These are phyloP conservation scores for Bacidia gigantensis DNA, from an alignment of 495 filamentous ascomycete species.

Conservation along the genomic window DNA sequence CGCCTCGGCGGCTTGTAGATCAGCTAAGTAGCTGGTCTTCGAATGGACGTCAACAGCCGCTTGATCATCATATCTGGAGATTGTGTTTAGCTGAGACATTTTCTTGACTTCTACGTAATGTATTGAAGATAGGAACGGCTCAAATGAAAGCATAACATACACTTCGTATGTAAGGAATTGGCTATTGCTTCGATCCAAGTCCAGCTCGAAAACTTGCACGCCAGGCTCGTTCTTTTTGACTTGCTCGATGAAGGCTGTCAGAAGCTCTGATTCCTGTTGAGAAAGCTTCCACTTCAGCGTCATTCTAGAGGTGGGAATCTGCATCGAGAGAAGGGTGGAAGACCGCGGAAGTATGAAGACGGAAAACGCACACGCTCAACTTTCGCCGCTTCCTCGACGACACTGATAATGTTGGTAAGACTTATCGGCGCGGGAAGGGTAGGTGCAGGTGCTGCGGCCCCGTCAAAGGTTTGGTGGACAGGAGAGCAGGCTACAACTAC, in stretches of 20 bases:
- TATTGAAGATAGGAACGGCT: background rate
- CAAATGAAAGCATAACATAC: background rate
- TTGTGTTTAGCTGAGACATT: too few relatives aligned
- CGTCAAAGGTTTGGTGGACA: too few relatives aligned
- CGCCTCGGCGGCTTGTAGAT: background rate
- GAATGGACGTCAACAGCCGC: background rate
- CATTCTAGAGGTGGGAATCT: background rate
- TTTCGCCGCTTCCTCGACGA: background rate
- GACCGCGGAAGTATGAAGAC: background rate
- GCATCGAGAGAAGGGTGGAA: background rate
- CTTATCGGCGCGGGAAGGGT: background rate
- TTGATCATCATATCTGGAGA: background rate
- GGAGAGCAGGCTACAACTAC: too few relatives aligned
- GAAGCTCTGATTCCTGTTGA: background rate
- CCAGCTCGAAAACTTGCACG: constrained; percentile 3
- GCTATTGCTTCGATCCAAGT: background rate
- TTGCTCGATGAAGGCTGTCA: background rate
- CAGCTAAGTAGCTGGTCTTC: background rate
- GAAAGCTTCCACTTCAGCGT: background rate
- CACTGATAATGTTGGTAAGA: background rate
- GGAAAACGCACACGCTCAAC: background rate
- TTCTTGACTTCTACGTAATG: too few relatives aligned
- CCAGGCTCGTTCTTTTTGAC: background rate
- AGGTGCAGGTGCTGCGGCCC: background rate
- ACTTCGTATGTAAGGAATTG: constrained; percentile 2